Evolutionary conservation across 1,139 yeast genomes (phyloP).

Genomic region (Groenewaldozyma sp.): DNA sequence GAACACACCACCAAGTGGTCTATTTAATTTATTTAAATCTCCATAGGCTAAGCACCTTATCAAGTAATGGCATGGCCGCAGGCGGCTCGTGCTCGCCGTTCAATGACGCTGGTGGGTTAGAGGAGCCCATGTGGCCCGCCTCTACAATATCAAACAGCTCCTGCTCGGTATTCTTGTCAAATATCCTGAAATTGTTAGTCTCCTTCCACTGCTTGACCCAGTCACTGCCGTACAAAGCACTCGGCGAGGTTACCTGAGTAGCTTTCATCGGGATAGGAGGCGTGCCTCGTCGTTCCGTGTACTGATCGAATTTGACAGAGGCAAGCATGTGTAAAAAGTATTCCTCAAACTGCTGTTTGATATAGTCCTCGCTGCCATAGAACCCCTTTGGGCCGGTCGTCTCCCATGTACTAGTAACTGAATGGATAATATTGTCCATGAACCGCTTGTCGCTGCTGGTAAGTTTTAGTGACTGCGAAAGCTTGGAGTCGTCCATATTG

Average conservation of each 20-base stretch:
- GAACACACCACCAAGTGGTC: constrained; percentile 17
- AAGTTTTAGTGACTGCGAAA: constrained; percentile 40
- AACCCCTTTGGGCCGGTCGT: constrained; percentile 39
- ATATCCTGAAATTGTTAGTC: constrained; percentile 61
- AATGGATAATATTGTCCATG: constrained; percentile 40
- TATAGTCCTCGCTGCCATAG: constrained; percentile 81
- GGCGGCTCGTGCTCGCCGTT: constrained; percentile 9
- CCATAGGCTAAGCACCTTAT: too few species aligned
- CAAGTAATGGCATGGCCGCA: too few species aligned
- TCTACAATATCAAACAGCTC: constrained; percentile 81
- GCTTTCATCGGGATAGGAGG: constrained; percentile 36
- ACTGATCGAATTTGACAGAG: constrained; percentile 60
- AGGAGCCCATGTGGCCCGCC: constrained; percentile 52
- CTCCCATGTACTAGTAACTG: constrained; percentile 36
- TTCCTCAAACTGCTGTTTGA: constrained; percentile 83
- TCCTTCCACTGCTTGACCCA: constrained; percentile 59
- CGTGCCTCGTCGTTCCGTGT: constrained; percentile 35
- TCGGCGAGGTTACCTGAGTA: neutral
- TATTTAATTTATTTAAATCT: too few species aligned
- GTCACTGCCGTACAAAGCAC: constrained; percentile 36
- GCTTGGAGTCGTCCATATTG: constrained; percentile 39
- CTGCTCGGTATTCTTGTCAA: constrained; percentile 71
- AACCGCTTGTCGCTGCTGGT: constrained; percentile 66
- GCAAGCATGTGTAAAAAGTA: constrained; percentile 70
- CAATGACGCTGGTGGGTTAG: constrained; percentile 9